Percentiles rank a stretch among this genome's conserved stretches.
Evolutionary conservation across 163 green algal species (phyloP).

Genomic region (Coccomyxa subellipsoidea): DNA sequence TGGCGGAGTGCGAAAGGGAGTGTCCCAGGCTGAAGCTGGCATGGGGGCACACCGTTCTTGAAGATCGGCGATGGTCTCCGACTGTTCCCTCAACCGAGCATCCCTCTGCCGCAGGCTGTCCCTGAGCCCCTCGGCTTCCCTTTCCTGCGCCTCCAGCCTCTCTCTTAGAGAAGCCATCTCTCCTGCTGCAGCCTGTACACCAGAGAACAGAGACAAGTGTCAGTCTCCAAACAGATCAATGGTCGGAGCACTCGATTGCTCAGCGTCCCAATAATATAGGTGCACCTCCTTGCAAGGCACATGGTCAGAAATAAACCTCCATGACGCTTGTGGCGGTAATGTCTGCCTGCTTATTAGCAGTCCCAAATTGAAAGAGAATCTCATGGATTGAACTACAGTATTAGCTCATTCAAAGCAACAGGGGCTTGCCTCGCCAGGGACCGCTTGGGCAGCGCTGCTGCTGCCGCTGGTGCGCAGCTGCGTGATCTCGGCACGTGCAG

Average conservation of each 20-base stretch:
- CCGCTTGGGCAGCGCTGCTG: neutral
- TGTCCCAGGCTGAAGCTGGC: too few relatives aligned
- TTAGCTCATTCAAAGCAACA: neutral
- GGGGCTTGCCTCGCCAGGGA: neutral
- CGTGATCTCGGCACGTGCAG: slow-evolving; percentile 31
- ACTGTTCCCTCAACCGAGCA: neutral
- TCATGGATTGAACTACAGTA: too few relatives aligned
- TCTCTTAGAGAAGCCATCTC: neutral
- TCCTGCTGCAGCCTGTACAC: neutral
- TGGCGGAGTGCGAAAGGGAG: too few relatives aligned
- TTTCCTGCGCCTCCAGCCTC: neutral
- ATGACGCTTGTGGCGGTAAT: too few relatives aligned
- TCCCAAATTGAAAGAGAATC: too few relatives aligned
- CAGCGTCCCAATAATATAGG: too few relatives aligned
- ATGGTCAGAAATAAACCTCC: too few relatives aligned
- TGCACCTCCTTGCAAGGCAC: too few relatives aligned
- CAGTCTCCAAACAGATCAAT: too few relatives aligned
- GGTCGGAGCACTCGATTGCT: too few relatives aligned
- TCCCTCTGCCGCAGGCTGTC: neutral
- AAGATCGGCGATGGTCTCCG: neutral
- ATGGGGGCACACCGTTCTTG: neutral
- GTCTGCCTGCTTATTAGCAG: too few relatives aligned
- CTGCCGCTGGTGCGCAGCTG: slow-evolving; percentile 19
- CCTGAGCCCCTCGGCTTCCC: neutral
- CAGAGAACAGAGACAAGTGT: too few relatives aligned